These are phyloP conservation scores for Penicillium malachiteum DNA, from an alignment of 495 filamentous ascomycete genomes.

Conservation along the genomic window DNA sequence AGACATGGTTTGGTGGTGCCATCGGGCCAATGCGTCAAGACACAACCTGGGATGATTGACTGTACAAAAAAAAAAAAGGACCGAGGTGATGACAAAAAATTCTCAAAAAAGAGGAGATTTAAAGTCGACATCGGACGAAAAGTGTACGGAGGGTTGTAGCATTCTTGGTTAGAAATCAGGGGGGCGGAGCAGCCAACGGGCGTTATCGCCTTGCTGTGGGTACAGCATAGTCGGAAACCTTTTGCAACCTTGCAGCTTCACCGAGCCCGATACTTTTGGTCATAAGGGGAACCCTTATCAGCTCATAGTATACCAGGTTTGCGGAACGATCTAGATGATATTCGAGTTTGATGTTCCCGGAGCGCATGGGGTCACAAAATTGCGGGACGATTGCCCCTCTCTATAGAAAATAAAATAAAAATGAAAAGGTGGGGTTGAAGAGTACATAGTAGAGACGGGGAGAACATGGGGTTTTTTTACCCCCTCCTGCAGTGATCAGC, in stretches of 20 bases:
- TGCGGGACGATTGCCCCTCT: slow-evolving; percentile 5
- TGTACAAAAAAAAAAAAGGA: too few species aligned
- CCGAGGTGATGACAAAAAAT: too few species aligned
- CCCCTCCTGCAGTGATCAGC: slow-evolving; percentile 16
- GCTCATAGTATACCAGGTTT: neutral
- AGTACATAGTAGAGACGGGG: neutral
- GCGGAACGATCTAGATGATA: neutral
- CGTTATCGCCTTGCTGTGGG: slow-evolving; percentile 21
- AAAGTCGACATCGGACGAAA: slow-evolving; percentile 15
- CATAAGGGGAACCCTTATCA: slow-evolving; percentile 6
- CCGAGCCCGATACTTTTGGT: slow-evolving; percentile 1
- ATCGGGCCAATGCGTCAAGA: slow-evolving; percentile 8
- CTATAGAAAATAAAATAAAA: neutral
- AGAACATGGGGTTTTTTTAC: neutral
- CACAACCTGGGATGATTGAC: too few species aligned
- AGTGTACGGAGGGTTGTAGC: slow-evolving; percentile 14
- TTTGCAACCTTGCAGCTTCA: slow-evolving; percentile 19
- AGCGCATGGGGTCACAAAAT: neutral
- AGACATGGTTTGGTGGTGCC: slow-evolving; percentile 12
- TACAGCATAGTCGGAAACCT: slow-evolving; percentile 19
- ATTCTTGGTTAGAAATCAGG: slow-evolving; percentile 5
- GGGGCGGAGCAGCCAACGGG: slow-evolving; percentile 20
- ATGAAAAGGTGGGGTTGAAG: slow-evolving; percentile 3
- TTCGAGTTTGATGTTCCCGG: neutral
- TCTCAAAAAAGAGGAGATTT: slow-evolving; percentile 2